Evolutionary conservation across 768 basidiomycete species (phyloP), one percentile per base, ranked within the genome.

Genomic region (Rhizopogon vinicolor): DNA sequence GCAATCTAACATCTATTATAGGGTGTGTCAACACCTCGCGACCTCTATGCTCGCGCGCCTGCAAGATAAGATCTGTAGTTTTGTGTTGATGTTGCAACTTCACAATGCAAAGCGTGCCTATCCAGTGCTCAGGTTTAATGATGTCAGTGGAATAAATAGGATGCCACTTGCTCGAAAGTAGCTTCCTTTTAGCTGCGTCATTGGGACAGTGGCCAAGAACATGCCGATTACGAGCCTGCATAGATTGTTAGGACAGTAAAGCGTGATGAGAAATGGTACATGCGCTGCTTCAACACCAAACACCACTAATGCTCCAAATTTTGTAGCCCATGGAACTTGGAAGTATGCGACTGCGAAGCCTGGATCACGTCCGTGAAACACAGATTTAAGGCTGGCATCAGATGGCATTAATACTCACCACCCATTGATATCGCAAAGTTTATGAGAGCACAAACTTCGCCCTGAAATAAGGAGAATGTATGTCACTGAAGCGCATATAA

Each of bases 391-490:
- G 4, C 31, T 31, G 31, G 31, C 31, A 31, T 19, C 45, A 31
- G 29, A 3, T 7, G n/a, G 29, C n/a, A 3, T 33, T 37, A 41
- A 16, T 54, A 42, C 54, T 68, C 59, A 58, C 73, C 73, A 0
- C 62, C 62, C 9, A 73, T 63, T 0, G 63, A 63, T 16, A 76
- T 69, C 8, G 71, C 67, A 35, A 77, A 68, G 55, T 78, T 78
- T 57, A 78, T 64, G 33, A 78, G 61, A 2, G 76, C 73, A 44
- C 72, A 72, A n/a, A 72, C 69, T 61, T 79, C 78, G 22, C 22
- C 22, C 22, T 25, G 22, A 25, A 25, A 25, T 25, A 25, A 25
- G 22, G 22, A 25, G 22, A 25, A 25, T 25, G 22, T 25, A 25
- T 3, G 22, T 25, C 22, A 25, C 22, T 25, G 22, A 25, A 25